These are phyloP conservation scores for Serpula lacrymans DNA, from an alignment of 768 basidiomycete genomes.

Conservation along the genomic window DNA sequence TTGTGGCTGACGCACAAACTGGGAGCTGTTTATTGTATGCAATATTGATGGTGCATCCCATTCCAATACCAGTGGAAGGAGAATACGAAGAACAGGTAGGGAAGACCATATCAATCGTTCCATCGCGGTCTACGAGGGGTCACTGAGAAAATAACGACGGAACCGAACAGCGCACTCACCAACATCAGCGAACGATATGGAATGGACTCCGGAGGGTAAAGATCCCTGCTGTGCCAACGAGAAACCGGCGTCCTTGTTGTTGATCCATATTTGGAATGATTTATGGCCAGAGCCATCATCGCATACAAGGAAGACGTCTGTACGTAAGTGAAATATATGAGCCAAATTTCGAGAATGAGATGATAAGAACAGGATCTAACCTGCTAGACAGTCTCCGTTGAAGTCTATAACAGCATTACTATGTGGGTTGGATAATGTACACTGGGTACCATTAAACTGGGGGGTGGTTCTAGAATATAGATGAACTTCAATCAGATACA, in stretches of 20 bases:
- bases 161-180: constrained; percentile 51
- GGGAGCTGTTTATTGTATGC: constrained; percentile 91
- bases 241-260: constrained; percentile 77
- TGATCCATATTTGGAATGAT: constrained; percentile 91
- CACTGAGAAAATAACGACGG: background rate
- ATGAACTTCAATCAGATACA: constrained; percentile 4
- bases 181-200: constrained; percentile 87
- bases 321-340: constrained; percentile 5
- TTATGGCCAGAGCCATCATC: constrained; percentile 54
- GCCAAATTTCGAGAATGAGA: background rate
- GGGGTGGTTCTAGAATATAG: constrained; percentile 47
- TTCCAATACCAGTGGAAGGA: constrained; percentile 63
- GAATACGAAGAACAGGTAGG: constrained; percentile 78
- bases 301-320: constrained; percentile 90
- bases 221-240: constrained; percentile 59
- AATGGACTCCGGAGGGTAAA: constrained; percentile 74
- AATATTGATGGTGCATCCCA: constrained; percentile 80
- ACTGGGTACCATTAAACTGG: constrained; percentile 60
- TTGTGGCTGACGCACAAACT: constrained; percentile 62
- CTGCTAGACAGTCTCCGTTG: constrained; percentile 93
- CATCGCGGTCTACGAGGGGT: constrained; percentile 72
- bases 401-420: constrained; percentile 94
- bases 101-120: constrained; percentile 94
- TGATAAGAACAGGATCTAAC: constrained; percentile 33
- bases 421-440: constrained; percentile 83